phyloP scores from a whole-genome alignment of 2,329 filamentous ascomycete genomes.

The Cytospora piceae region DNA sequence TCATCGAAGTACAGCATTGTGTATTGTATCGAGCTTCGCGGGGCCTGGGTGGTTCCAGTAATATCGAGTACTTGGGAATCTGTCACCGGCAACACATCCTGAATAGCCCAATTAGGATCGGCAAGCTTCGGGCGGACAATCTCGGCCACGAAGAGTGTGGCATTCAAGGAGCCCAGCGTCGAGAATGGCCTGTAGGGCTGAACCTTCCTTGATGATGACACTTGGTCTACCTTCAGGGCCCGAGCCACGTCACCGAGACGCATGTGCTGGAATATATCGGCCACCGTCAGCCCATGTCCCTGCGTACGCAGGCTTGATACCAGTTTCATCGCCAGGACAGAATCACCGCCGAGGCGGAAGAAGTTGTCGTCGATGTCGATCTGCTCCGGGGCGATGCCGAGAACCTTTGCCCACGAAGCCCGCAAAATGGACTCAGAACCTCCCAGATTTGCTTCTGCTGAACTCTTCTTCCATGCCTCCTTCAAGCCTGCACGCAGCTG shows the following conservation, averaged over 20 bases:
- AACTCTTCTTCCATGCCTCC: slow-evolving; percentile 41
- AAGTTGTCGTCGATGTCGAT: slow-evolving; percentile 44
- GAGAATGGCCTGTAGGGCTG: slow-evolving; percentile 42
- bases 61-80: slow-evolving; percentile 47
- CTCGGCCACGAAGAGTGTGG: slow-evolving; percentile 40
- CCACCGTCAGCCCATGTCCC: slow-evolving; percentile 49
- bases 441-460: slow-evolving; percentile 38
- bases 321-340: slow-evolving; percentile 45
- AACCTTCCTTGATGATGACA: slow-evolving; percentile 29
- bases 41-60: slow-evolving; percentile 41
- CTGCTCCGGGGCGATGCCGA: slow-evolving; percentile 35
- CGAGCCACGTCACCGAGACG: slow-evolving; percentile 40
- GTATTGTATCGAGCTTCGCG: slow-evolving; percentile 45
- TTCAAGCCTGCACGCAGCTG: slow-evolving; percentile 35
- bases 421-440: slow-evolving; percentile 41
- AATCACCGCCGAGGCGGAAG: slow-evolving; percentile 42
- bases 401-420: slow-evolving; percentile 38
- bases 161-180: slow-evolving; percentile 39
- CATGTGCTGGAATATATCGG: slow-evolving; percentile 49
- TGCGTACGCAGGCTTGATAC: slow-evolving; percentile 47
- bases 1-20: slow-evolving; percentile 40
- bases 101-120: slow-evolving; percentile 42
- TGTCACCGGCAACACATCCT: slow-evolving; percentile 44
- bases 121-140: slow-evolving; percentile 42
- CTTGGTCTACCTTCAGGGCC: slow-evolving; percentile 38